Percentiles rank a stretch among this genome's conserved stretches.
Evolutionary conservation across 768 basidiomycete genomes (phyloP).

Genomic region (Cyathus striatus): DNA sequence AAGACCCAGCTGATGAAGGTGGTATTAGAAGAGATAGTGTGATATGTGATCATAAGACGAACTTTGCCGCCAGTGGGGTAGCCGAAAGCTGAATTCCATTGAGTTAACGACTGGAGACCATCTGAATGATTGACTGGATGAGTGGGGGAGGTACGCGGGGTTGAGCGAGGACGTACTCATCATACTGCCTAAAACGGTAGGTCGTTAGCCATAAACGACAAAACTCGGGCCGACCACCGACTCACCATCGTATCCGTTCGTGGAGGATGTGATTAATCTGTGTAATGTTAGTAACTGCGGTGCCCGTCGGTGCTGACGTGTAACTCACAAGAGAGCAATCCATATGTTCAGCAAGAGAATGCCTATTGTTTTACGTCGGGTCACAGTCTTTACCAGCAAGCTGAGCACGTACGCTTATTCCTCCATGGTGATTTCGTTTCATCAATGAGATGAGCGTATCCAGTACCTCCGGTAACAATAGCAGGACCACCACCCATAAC

Average conservation of each 20-base stretch:
- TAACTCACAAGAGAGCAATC: constrained; percentile 47
- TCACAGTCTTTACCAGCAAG: neutral
- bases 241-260: constrained; percentile 54
- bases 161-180: constrained; percentile 50
- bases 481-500: constrained; percentile 44
- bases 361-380: constrained; percentile 19
- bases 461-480: constrained; percentile 19
- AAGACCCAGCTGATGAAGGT: constrained; percentile 34
- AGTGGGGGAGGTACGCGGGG: too few species aligned
- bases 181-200: constrained; percentile 38
- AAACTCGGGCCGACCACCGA: constrained; percentile 15
- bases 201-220: constrained; percentile 1
- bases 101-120: constrained; percentile 50
- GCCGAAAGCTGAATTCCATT: constrained; percentile 53
- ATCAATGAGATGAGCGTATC: constrained; percentile 43
- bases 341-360: constrained; percentile 48
- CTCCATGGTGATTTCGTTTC: constrained; percentile 53
- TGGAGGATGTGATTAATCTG: constrained; percentile 57
- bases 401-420: constrained; percentile 36
- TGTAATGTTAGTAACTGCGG: neutral
- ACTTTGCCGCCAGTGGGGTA: constrained; percentile 40
- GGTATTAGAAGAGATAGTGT: neutral
- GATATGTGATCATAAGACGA: too few species aligned
- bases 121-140: constrained; percentile 16
- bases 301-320: neutral